Conservation (phyloP, 345 rosid genomes). For the Salix udensis region DNA sequence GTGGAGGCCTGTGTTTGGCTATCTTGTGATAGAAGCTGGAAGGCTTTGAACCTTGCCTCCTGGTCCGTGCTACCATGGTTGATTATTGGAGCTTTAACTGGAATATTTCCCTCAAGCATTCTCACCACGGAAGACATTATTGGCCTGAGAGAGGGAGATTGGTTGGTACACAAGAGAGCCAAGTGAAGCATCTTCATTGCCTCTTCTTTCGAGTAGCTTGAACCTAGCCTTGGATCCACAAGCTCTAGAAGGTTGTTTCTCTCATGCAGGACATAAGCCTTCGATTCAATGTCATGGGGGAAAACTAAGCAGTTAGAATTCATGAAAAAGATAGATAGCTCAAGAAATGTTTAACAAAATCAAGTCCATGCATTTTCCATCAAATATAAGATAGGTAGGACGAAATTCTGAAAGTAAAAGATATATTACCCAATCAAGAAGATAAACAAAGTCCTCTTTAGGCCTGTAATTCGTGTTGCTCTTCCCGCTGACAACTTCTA, state of each 20-base stretch:
- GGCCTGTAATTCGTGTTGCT: conserved; percentile 95
- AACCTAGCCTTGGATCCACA: conserved; percentile 66
- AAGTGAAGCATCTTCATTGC: conserved; percentile 63
- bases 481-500: conserved; percentile 86
- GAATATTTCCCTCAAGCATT: conserved; percentile 71
- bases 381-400: background rate
- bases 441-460: conserved; percentile 86
- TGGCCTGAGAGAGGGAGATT: conserved; percentile 83
- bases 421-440: conserved; percentile 73
- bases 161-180: conserved; percentile 77
- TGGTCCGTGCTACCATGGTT: conserved; percentile 41
- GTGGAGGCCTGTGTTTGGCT: conserved; percentile 49
- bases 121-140: conserved; percentile 72
- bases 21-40: conserved; percentile 58
- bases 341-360: too few species aligned
- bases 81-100: conserved; percentile 64
- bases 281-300: background rate
- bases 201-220: conserved; percentile 50
- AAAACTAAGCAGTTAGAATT: background rate
- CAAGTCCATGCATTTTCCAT: background rate
- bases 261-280: conserved; percentile 92
- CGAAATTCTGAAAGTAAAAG: too few species aligned
- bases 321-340: background rate
- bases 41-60: conserved; percentile 74
- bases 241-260: conserved; percentile 80